Conservation (phyloP, 306 rosid genomes). For the Crataegus laevigata region DNA sequence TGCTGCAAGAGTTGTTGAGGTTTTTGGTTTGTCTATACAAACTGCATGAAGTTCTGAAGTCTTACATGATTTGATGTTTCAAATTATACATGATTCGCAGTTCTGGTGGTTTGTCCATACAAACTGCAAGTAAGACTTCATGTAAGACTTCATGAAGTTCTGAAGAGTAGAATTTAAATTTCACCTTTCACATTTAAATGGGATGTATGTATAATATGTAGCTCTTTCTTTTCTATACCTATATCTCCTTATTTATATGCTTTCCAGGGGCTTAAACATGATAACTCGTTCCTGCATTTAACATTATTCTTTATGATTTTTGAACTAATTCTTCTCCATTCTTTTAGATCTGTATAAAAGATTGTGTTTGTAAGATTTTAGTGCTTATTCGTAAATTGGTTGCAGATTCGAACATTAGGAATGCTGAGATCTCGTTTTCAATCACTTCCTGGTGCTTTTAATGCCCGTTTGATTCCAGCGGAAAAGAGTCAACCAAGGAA, state of each 20-base stretch:
- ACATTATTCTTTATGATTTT: neutral
- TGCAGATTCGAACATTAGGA: conserved; percentile 92
- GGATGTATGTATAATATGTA: neutral
- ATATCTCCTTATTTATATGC: neutral
- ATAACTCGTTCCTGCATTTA: neutral
- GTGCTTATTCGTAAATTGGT: conserved; percentile 17
- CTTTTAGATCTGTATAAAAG: neutral
- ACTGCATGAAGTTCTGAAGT: neutral
- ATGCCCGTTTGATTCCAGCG: conserved; percentile 66
- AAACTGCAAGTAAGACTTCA: neutral
- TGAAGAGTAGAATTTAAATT: neutral
- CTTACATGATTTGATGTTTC: neutral
- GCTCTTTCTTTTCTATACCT: neutral
- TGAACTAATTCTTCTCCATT: neutral
- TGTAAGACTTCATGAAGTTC: neutral
- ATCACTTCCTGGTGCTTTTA: conserved; percentile 86
- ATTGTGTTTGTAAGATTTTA: neutral
- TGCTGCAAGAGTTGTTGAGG: neutral
- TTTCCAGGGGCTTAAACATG: neutral
- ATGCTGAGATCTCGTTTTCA: conserved; percentile 94
- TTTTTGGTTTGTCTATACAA: neutral
- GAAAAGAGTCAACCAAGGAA: conserved; percentile 74
- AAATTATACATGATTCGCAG: too few relatives aligned
- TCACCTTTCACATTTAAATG: neutral
- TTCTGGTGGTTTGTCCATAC: neutral